These are phyloP conservation scores for Mallotus repandus DNA, from an alignment of 441 rosid genomes.

Conservation along the genomic window DNA sequence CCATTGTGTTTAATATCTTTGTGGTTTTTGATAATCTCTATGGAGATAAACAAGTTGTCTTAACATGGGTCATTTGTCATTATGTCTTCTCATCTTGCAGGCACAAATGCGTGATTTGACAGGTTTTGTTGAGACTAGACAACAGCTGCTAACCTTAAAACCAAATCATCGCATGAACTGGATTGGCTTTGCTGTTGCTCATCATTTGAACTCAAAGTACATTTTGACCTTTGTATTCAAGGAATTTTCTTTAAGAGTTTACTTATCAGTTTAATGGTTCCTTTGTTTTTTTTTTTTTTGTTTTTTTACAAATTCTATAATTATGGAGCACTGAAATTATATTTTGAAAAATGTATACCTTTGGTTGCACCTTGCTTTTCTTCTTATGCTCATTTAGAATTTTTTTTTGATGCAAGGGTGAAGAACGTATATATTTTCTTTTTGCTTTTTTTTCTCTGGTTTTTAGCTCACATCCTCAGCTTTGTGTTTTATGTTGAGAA, in stretches of 20 bases:
- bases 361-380: not conserved
- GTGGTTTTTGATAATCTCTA: not conserved
- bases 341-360: not conserved
- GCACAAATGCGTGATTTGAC: slow-evolving; percentile 99
- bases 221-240: slow-evolving; percentile 26
- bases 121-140: slow-evolving; percentile 98
- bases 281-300: not conserved
- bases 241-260: not conserved
- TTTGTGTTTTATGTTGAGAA: slow-evolving; percentile 12
- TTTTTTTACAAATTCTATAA: not conserved
- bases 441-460: not conserved
- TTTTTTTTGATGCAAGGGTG: not conserved
- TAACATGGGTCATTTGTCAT: not conserved
- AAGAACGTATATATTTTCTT: not conserved
- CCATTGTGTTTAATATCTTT: not conserved
- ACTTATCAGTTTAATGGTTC: not conserved
- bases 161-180: slow-evolving; percentile 99
- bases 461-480: not conserved
- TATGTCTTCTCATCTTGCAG: slow-evolving; percentile 41
- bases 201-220: slow-evolving; percentile 90
- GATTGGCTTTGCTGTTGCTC: slow-evolving; percentile 99
- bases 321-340: not conserved
- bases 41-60: not conserved
- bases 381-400: not conserved
- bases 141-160: slow-evolving; percentile 87